Percentiles rank a stretch among this genome's conserved stretches.
Conservation (phyloP, 768 basidiomycete genomes). For the Lactarius sanguifluus region DNA sequence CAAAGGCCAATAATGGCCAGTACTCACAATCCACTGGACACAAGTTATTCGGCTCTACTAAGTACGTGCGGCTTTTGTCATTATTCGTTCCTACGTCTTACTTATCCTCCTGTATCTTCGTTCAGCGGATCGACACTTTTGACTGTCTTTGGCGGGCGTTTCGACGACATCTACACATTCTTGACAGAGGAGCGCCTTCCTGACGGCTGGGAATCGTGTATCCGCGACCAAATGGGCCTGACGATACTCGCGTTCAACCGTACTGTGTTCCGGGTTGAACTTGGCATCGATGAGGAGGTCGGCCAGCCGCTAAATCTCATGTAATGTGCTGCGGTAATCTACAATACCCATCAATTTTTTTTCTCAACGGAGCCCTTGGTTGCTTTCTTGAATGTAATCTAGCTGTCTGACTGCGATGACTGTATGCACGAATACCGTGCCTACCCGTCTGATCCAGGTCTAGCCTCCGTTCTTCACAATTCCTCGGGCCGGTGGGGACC, state of each 20-base stretch:
- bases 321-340: neutral
- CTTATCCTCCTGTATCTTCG: neutral
- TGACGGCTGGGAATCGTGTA: conserved; percentile 66
- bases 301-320: conserved; percentile 12
- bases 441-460: neutral
- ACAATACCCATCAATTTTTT: neutral
- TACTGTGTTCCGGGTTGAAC: conserved; percentile 35
- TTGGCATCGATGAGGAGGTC: conserved; percentile 36
- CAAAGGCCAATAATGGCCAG: conserved; percentile 52
- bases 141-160: conserved; percentile 65
- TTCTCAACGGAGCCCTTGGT: neutral
- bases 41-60: conserved; percentile 62
- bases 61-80: conserved; percentile 44
- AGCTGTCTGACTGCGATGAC: neutral
- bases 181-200: conserved; percentile 69
- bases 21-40: conserved; percentile 53
- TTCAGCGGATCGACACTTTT: conserved; percentile 61
- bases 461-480: conserved; percentile 17
- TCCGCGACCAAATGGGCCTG: conserved; percentile 54
- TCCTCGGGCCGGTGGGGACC: conserved; percentile 12
- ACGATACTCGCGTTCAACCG: conserved; percentile 58
- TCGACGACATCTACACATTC: conserved; percentile 53
- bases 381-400: neutral
- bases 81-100: neutral
- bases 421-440: conserved; percentile 10